Conservation (phyloP, 2,329 filamentous ascomycete species). For the Hysterium pulicare region DNA sequence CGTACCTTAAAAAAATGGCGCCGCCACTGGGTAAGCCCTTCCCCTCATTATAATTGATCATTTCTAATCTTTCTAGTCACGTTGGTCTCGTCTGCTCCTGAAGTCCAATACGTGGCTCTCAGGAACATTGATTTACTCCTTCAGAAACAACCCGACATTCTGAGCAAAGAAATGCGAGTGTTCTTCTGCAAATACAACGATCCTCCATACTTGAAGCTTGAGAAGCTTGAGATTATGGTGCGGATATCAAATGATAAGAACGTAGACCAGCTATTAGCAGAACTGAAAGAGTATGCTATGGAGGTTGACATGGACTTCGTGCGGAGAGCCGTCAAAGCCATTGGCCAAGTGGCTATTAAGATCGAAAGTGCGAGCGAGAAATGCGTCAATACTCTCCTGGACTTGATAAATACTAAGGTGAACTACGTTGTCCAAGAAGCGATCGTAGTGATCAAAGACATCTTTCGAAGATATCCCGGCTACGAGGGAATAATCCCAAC, state of each 20-base stretch:
- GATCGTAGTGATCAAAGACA: constrained; percentile 98
- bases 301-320: constrained; percentile 99
- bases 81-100: constrained; percentile 87
- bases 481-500: constrained; percentile 98
- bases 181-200: constrained; percentile 99
- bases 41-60: constrained; percentile 1
- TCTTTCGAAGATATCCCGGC: constrained; percentile 93
- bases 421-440: constrained; percentile 99
- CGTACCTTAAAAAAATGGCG: constrained; percentile 98
- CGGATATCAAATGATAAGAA: constrained; percentile 97
- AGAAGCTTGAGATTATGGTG: constrained; percentile 99
- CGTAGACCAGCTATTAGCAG: constrained; percentile 88
- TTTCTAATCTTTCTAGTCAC: constrained; percentile 62
- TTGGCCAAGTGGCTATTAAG: constrained; percentile 97
- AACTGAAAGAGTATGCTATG: constrained; percentile 94
- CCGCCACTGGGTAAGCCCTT: constrained; percentile 74
- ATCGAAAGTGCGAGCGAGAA: constrained; percentile 93
- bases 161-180: constrained; percentile 94
- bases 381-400: constrained; percentile 88
- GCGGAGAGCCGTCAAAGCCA: constrained; percentile 87
- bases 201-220: constrained; percentile 92
- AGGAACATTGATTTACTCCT: constrained; percentile 94
- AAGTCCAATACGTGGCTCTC: constrained; percentile 96
- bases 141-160: constrained; percentile 92
- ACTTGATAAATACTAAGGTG: constrained; percentile 94